phyloP scores from a whole-genome alignment of 106 monocot genomes.

The Acorus calamus region DNA sequence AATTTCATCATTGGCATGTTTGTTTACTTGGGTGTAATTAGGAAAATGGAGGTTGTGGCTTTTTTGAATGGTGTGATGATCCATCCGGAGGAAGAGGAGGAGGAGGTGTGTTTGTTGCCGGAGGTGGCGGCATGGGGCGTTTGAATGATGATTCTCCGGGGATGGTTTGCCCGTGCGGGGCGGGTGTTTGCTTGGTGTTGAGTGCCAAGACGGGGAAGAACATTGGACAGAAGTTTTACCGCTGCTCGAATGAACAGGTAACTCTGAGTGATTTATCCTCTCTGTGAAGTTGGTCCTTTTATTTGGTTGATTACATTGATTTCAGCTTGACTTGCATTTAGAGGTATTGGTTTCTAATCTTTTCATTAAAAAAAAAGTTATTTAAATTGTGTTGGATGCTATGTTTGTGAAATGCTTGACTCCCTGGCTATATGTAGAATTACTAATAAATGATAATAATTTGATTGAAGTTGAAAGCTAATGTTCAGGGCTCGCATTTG shows the following conservation, averaged over 20 bases:
- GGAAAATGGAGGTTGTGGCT: conserved; percentile 70
- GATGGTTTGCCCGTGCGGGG: conserved; percentile 39
- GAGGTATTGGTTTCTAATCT: no score
- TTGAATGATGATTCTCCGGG: conserved; percentile 11
- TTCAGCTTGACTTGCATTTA: no score
- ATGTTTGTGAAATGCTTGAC: no score
- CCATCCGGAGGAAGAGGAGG: conserved; percentile 13
- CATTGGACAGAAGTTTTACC: conserved; percentile 28
- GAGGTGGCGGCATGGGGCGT: conserved; percentile 2
- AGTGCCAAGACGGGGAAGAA: conserved; percentile 27
- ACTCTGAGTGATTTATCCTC: conserved; percentile 1
- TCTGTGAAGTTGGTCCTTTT: no score
- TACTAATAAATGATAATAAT: no score
- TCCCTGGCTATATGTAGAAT: no score
- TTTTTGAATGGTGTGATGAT: conserved; percentile 73
- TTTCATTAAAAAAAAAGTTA: no score
- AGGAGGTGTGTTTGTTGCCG: conserved; percentile 5
- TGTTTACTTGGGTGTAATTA: conserved; percentile 4
- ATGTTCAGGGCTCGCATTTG: no score
- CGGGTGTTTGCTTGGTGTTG: conserved; percentile 19
- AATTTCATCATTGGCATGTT: not conserved
- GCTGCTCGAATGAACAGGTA: conserved; percentile 31
- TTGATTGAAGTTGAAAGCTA: no score
- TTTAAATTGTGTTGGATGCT: no score
- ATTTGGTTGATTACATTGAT: no score